Base-by-base conservation (phyloP, 164 flowering plant genomes). In the Umbellularia californica region DNA sequence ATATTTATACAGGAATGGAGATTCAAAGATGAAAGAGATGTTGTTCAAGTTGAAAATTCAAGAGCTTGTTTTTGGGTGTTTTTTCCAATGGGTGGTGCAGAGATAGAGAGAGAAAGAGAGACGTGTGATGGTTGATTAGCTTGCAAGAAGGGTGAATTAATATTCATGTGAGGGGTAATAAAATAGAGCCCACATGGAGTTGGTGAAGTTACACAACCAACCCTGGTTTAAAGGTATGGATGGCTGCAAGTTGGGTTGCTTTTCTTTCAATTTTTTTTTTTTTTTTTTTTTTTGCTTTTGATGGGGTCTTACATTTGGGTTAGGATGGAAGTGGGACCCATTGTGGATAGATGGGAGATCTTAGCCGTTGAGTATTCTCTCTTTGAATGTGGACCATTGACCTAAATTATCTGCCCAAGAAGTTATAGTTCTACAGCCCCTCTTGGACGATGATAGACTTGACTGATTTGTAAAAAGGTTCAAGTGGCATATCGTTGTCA, bases 91-190 rank as follows among this genome's bases (percentile, higher is more conserved):
- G 24, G 24, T 23, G 6, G 65, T 2, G 35, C 35, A 4, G 71
- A 71, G 74, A 66, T 72, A 35, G 50, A 50, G 55, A 20, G 63
- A 41, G 30, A 27, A 22, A 27, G 33, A 15, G 69, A 25, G 27
- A 65, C 5, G 69, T 14, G 28, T 25, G 33, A 12, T 27, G 75
- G 72, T 76, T 62, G 55, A 72, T 74, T 72, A 70, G 76, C 22
- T 62, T 73, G 64, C 71, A 70, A 65, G 47, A 22, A 60, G 19
- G 69, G 51, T 33, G 50, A 62, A 73, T 73, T 65, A 73, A 73
- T 50, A 30, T 64, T 73, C 80, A 70, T 65, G 74, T 64, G 76
- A 70, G 51, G 12, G 67, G 47, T 58, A 69, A 62, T 73, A 41
- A 73, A 70, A 70, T 58, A 68, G 58, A 65, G n/a, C 20, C 70